A percentile compares a stretch with the other conserved stretches of the same genome.
These are phyloP conservation scores for Infundibulicybe gibba DNA, from an alignment of 768 basidiomycete species.

Conservation along the genomic window DNA sequence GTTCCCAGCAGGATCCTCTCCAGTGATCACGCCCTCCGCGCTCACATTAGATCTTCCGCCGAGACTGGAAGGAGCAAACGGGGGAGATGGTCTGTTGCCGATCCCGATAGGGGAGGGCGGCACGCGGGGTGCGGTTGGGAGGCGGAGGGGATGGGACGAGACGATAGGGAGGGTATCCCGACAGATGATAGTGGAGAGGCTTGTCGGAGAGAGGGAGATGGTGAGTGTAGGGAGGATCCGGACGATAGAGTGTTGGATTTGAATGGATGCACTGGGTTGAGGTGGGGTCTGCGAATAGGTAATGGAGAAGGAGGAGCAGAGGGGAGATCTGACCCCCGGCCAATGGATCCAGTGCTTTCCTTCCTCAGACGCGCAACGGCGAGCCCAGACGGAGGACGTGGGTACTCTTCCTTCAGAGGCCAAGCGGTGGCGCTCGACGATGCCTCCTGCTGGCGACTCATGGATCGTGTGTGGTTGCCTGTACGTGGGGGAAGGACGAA, in stretches of 20 bases:
- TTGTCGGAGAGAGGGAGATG: slow-evolving; percentile 28
- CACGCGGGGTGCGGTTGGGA: slow-evolving; percentile 12
- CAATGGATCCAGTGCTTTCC: slow-evolving; percentile 30
- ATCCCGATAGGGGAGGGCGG: slow-evolving; percentile 21
- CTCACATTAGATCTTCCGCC: slow-evolving; percentile 19
- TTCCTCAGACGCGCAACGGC: slow-evolving; percentile 42
- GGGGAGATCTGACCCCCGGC: slow-evolving; percentile 7
- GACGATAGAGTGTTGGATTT: slow-evolving; percentile 34
- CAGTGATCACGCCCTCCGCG: slow-evolving; percentile 7
- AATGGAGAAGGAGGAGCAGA: slow-evolving; percentile 1
- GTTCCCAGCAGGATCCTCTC: slow-evolving; percentile 6
- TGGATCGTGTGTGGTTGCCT: no score
- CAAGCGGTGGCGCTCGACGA: slow-evolving; percentile 7
- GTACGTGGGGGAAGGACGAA: slow-evolving; percentile 28
- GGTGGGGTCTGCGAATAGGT: slow-evolving; percentile 26
- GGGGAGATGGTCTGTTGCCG: slow-evolving; percentile 8
- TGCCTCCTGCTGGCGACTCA: slow-evolving; percentile 1
- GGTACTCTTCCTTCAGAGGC: slow-evolving; percentile 5
- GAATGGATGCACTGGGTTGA: slow-evolving; percentile 33
- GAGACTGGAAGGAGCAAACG: slow-evolving; percentile 23
- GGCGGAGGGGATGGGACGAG: slow-evolving; percentile 8
- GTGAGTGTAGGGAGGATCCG: slow-evolving; percentile 23
- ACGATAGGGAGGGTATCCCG: slow-evolving; percentile 12
- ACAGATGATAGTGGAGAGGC: slow-evolving; percentile 6
- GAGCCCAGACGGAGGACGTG: slow-evolving; percentile 23